These are phyloP conservation scores for Excoecaria agallocha DNA, from an alignment of 345 rosid species.

Conservation along the genomic window DNA sequence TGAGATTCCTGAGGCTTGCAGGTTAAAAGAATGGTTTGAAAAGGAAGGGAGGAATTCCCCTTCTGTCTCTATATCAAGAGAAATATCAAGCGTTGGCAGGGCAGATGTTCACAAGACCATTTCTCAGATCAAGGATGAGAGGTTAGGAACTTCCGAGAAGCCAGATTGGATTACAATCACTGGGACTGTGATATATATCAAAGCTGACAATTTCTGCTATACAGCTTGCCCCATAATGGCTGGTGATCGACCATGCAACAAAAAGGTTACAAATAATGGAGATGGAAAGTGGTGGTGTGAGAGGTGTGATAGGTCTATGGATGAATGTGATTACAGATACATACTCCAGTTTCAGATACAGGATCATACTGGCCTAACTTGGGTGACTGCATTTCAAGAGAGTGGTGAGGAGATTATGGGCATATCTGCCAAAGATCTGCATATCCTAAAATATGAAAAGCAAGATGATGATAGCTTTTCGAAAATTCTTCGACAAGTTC, in stretches of 20 bases:
- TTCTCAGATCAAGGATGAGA: slow-evolving; percentile 88
- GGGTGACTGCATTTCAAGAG: slow-evolving; percentile 95
- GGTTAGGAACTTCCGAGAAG: slow-evolving; percentile 84
- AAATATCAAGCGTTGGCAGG: slow-evolving; percentile 46
- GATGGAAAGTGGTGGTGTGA: slow-evolving; percentile 94
- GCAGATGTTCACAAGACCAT: slow-evolving; percentile 61
- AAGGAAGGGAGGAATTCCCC: slow-evolving; percentile 63
- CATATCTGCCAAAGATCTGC: slow-evolving; percentile 76
- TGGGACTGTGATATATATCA: slow-evolving; percentile 61
- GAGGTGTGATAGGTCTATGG: slow-evolving; percentile 63
- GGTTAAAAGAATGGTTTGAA: slow-evolving; percentile 70
- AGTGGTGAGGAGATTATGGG: slow-evolving; percentile 81
- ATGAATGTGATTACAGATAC: slow-evolving; percentile 81
- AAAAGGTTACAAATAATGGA: slow-evolving; percentile 86
- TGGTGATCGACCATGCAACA: slow-evolving; percentile 80
- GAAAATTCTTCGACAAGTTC: slow-evolving; percentile 57
- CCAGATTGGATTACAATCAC: slow-evolving; percentile 83
- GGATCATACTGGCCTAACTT: slow-evolving; percentile 79
- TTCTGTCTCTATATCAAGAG: slow-evolving; percentile 71
- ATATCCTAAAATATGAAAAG: slow-evolving; percentile 54
- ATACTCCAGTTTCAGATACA: slow-evolving; percentile 85
- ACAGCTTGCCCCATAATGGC: slow-evolving; percentile 82
- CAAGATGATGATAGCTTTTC: slow-evolving; percentile 67
- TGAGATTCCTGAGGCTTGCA: slow-evolving; percentile 64
- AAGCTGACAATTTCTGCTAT: slow-evolving; percentile 83